phyloP scores from a whole-genome alignment of 148 eudicot genomes.

The Persicaria tinctoria region DNA sequence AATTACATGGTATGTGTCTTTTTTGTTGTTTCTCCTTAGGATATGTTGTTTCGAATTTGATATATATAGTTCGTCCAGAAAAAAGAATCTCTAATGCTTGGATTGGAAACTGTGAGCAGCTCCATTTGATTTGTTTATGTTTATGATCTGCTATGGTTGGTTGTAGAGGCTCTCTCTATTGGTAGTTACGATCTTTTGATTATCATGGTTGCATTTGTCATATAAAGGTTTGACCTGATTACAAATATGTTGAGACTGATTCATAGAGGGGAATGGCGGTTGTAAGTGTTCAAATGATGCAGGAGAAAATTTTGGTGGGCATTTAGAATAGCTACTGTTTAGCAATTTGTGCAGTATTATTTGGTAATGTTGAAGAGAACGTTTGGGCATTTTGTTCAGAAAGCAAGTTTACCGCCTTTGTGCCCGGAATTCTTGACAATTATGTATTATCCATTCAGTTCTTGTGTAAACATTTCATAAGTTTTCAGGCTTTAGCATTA shows the following conservation, averaged over 20 bases:
- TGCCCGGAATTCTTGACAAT: background rate
- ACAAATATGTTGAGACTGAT: background rate
- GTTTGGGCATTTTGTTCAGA: background rate
- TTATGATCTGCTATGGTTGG: background rate
- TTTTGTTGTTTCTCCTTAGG: background rate
- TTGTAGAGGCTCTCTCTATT: background rate
- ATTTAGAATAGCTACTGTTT: background rate
- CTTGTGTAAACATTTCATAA: background rate
- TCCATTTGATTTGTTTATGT: background rate
- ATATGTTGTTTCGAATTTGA: slow-evolving; percentile 6
- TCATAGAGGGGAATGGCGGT: background rate
- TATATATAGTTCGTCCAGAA: background rate
- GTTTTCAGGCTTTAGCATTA: background rate
- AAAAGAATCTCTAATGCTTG: background rate
- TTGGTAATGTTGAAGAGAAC: background rate
- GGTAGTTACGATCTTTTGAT: background rate
- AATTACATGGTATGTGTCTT: slow-evolving; percentile 63
- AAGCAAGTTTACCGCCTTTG: background rate
- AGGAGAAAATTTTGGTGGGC: background rate
- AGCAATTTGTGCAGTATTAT: too few species aligned
- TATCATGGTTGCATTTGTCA: background rate
- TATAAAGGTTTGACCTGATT: too few species aligned
- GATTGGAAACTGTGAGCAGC: background rate
- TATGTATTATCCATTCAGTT: background rate
- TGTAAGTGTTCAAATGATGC: background rate